Base-by-base conservation (phyloP, 164 flowering plant genomes). In the Tetrastigma voinierianum region DNA sequence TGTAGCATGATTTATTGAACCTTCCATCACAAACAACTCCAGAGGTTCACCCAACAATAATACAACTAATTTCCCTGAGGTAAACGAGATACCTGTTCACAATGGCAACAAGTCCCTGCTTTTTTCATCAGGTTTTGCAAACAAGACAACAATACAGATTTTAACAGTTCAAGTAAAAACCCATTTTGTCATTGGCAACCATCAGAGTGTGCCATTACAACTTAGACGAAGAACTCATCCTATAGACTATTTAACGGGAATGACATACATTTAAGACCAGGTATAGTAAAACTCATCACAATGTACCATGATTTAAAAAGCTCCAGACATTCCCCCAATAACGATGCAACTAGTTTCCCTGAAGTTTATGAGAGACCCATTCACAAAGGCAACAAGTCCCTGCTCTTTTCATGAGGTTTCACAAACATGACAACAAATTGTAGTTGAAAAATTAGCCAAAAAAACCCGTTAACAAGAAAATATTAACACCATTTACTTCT, bases 41-140 rank as follows among this genome's bases (percentile, higher is more conserved):
- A 74, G 63, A 72, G 84, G 81, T 82, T 83, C 86, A 82, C 87
- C 84, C 90, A 83, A 82, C 57, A 83, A 82, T 76, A 69, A 64
- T 71, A 81, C 20, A 61, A 49, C 0, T 69, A 10, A 64, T 83
- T 14, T 83, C 71, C 87, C 88, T 81, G 86, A 81, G 51, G 79
- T 79, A 64, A 68, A 84, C 75, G 77, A 78, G 80, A 75, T 87
- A 49, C 76, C 71, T 8, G 61, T 59, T 73, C 78, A 82, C 77
- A 71, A 21, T 49, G 76, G 80, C 77, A 82, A 80, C 57, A 67
- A 53, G 63, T n/a, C 82, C 75, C 78, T 75, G 82, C 82, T n/a
- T 79, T 81, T 78, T 73, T 67, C n/a, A 70, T 69, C 82, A 80
- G 83, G 86, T 74, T 76, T 19, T n/a, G 7, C 32, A 9, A 47